phyloP scores from a whole-genome alignment of 2,329 filamentous ascomycete genomes.

The Talaromyces sp. region DNA sequence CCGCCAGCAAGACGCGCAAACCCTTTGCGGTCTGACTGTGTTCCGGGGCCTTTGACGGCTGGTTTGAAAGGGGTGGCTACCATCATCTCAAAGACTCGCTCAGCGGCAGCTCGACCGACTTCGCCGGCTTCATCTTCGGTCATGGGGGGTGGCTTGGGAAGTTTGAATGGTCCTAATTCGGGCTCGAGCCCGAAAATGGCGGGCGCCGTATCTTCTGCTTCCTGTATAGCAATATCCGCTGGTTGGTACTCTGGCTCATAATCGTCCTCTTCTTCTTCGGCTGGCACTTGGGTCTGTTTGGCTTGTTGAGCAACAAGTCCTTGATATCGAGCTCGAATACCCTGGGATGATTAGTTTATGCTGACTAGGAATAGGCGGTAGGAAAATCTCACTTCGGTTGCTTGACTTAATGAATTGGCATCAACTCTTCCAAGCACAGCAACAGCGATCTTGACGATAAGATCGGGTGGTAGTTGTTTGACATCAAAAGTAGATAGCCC shows the following conservation, averaged over 20 bases:
- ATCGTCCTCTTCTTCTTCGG: constrained; percentile 72
- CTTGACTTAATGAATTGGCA: constrained; percentile 60
- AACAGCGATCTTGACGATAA: constrained; percentile 76
- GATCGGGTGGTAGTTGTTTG: constrained; percentile 65
- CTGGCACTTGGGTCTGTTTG: constrained; percentile 21
- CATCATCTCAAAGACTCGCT: constrained; percentile 73
- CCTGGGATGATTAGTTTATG: constrained; percentile 22
- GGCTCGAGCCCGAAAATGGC: constrained; percentile 60
- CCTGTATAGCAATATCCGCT: constrained; percentile 46
- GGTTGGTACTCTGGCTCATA: constrained; percentile 85
- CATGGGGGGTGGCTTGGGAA: constrained; percentile 70
- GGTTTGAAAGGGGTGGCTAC: constrained; percentile 56
- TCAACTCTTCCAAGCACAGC: constrained; percentile 70
- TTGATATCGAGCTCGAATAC: constrained; percentile 33
- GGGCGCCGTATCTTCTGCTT: constrained; percentile 31
- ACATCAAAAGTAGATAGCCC: constrained; percentile 77
- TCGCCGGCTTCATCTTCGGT: constrained; percentile 65
- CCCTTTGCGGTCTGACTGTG: constrained; percentile 39
- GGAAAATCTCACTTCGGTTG: constrained; percentile 56
- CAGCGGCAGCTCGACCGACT: constrained; percentile 67
- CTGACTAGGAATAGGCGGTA: not conserved
- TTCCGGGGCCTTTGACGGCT: constrained; percentile 46
- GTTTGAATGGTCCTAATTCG: constrained; percentile 67
- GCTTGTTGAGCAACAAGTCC: constrained; percentile 32
- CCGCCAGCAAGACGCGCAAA: constrained; percentile 80